Base-by-base conservation (phyloP, 164 flowering plant species). In the Nelumbo lutea region DNA sequence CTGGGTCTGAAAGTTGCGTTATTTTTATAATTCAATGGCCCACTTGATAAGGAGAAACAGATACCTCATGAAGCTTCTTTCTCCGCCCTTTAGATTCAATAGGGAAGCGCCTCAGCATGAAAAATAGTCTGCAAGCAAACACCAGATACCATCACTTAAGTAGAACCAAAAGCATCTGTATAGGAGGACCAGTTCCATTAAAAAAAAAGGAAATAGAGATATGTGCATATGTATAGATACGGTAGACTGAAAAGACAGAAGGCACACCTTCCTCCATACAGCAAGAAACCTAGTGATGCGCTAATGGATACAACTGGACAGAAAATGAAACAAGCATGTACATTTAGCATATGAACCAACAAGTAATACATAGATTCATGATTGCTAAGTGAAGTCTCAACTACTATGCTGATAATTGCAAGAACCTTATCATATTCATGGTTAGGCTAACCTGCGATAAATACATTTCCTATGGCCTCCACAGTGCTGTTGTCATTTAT, bases 71-170 rank as follows among this genome's bases (percentile, higher is more conserved):
- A 70, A 93, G 88, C 77, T 93, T 93, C 86, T 93, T 93, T 75
- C 94, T 82, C 80, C 96, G 80, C 63, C 96, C 98, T 81, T 88
- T 93, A n/a, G 98, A 93, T 79, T 93, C 98, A 70, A 88, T 88
- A 5, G 98, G 98, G 77, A 93, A 91, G 63, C 96, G 90, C 78
- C 94, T 81, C 73, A 93, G 77, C 98, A 91, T 91, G 83, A 82
- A 76, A 80, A 93, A 91, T 62, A 93, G 81, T 75, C 98, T 91
- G 83, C 59, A 70, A 61, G 41, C 57, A 68, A 9, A 38, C 13
- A 47, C 15, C 48, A 1, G 15, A 38, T 5, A 40, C 1, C n/a
- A 64, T 8, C 42, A 45, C 38, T 44, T 13, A 8, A 48, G 39
- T 5, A 55, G 41, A 13, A 27, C 4, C 60, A 7, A 51, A 57